Conservation (phyloP, 2,329 filamentous ascomycete species). For the Colletotrichum endophyticum region DNA sequence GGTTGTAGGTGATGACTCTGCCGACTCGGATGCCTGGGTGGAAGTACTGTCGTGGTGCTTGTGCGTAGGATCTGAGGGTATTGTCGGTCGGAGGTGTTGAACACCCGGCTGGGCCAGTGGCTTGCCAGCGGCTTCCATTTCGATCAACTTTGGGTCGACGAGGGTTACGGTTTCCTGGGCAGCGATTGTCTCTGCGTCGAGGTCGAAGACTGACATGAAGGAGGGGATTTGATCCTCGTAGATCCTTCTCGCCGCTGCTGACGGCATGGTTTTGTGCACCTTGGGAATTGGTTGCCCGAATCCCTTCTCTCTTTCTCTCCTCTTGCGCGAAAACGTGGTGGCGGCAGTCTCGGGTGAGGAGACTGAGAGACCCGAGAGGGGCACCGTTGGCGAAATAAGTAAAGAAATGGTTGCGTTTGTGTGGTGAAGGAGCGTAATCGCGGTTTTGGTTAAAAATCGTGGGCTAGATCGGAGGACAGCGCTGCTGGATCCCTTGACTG, state of each 20-base stretch:
- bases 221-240: slow-evolving; percentile 76
- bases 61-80: slow-evolving; percentile 59
- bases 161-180: slow-evolving; percentile 59
- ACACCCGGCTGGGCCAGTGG: slow-evolving; percentile 39
- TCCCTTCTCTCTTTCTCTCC: slow-evolving; percentile 21
- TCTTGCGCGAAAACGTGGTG: slow-evolving; percentile 20
- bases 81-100: slow-evolving; percentile 40
- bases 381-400: slow-evolving; percentile 10
- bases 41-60: slow-evolving; percentile 80
- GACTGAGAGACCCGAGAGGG: slow-evolving; percentile 6
- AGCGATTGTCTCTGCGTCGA: slow-evolving; percentile 61
- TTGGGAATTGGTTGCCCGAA: slow-evolving; percentile 15
- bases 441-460: slow-evolving; percentile 21
- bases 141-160: slow-evolving; percentile 58
- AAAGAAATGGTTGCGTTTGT: slow-evolving; percentile 19
- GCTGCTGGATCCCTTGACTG: slow-evolving; percentile 54
- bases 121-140: slow-evolving; percentile 43
- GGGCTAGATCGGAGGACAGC: slow-evolving; percentile 46
- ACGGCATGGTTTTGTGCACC: slow-evolving; percentile 57
- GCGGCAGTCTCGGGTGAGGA: slow-evolving; percentile 19
- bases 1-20: slow-evolving; percentile 93
- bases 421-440: slow-evolving; percentile 23
- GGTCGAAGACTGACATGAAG: slow-evolving; percentile 77
- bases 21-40: slow-evolving; percentile 80
- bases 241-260: slow-evolving; percentile 63